Conservation (phyloP, 2,329 filamentous ascomycete genomes). For the Cadophora luteo-olivacea region DNA sequence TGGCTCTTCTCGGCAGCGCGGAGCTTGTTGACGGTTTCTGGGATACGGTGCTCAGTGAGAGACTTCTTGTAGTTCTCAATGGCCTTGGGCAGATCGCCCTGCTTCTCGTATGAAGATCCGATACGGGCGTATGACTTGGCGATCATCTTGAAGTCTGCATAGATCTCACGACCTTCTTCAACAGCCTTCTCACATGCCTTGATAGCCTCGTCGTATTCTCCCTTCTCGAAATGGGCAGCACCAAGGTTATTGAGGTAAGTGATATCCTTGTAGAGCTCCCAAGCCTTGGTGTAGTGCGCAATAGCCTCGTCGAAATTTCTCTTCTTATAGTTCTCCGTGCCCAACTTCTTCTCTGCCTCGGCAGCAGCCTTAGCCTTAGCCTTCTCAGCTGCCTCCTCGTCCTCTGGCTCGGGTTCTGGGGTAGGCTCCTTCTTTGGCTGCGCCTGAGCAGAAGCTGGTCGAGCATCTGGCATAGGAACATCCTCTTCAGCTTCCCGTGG, state of each 20-base stretch:
- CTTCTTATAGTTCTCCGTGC: conserved; percentile 98
- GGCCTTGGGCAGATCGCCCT: conserved; percentile 78
- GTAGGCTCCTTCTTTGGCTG: conserved; percentile 62
- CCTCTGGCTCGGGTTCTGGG: conserved; percentile 67
- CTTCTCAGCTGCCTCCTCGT: conserved; percentile 84
- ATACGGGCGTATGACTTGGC: conserved; percentile 98
- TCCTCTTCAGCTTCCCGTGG: conserved; percentile 69
- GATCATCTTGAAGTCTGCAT: conserved; percentile 97
- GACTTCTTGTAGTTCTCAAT: conserved; percentile 92
- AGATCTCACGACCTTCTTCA: conserved; percentile 85
- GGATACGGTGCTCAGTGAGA: conserved; percentile 94
- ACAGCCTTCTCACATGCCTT: conserved; percentile 87
- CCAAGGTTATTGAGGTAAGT: conserved; percentile 97
- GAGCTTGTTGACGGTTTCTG: conserved; percentile 91
- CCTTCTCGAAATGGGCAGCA: conserved; percentile 95
- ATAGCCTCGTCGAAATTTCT: conserved; percentile 95
- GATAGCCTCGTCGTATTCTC: conserved; percentile 87
- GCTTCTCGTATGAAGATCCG: conserved; percentile 90
- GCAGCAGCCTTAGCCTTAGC: conserved; percentile 91
- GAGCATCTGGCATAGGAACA: conserved; percentile 78
- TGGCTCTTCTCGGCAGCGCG: conserved; percentile 89
- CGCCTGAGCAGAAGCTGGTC: conserved; percentile 48
- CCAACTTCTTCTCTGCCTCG: conserved; percentile 92
- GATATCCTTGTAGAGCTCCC: conserved; percentile 94
- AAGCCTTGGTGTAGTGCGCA: conserved; percentile 91